These are phyloP conservation scores for Phytophthora ramorum DNA, from an alignment of 352 stramenopile genomes.

Conservation along the genomic window DNA sequence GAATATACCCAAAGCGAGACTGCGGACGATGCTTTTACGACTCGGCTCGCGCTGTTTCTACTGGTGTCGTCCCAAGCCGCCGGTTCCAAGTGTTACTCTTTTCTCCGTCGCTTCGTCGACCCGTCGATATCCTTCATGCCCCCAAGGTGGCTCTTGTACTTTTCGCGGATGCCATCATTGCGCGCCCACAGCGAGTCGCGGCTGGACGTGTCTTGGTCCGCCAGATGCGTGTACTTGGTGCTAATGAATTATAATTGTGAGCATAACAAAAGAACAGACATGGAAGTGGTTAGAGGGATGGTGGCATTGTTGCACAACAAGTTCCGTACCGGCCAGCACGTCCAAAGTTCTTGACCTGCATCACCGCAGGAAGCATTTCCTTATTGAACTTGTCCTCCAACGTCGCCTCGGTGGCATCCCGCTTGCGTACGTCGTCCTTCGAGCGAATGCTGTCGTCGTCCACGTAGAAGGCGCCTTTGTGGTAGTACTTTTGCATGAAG, in stretches of 20 bases:
- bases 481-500: constrained; percentile 99
- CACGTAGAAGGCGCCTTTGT: constrained; percentile 98
- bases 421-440: constrained; percentile 92
- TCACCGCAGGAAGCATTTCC: constrained; percentile 93
- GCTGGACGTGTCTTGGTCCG: constrained; percentile 96
- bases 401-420: constrained; percentile 90
- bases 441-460: constrained; percentile 92
- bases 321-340: constrained; percentile 88
- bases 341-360: constrained; percentile 99
- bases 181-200: constrained; percentile 82
- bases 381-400: constrained; percentile 95
- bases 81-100: constrained; percentile 57
- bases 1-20: constrained; percentile 53
- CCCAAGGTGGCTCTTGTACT: constrained; percentile 77
- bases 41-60: constrained; percentile 50
- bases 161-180: constrained; percentile 84
- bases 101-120: constrained; percentile 66
- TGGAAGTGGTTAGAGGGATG: constrained; percentile 13
- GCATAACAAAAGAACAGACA: constrained; percentile 18
- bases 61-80: constrained; percentile 38
- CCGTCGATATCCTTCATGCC: constrained; percentile 77
- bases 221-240: constrained; percentile 98
- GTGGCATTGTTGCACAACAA: constrained; percentile 6
- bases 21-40: constrained; percentile 42
- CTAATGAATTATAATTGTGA: constrained; percentile 41